Base-by-base conservation (phyloP, 768 basidiomycete genomes). In the Gymnopilus junonius region DNA sequence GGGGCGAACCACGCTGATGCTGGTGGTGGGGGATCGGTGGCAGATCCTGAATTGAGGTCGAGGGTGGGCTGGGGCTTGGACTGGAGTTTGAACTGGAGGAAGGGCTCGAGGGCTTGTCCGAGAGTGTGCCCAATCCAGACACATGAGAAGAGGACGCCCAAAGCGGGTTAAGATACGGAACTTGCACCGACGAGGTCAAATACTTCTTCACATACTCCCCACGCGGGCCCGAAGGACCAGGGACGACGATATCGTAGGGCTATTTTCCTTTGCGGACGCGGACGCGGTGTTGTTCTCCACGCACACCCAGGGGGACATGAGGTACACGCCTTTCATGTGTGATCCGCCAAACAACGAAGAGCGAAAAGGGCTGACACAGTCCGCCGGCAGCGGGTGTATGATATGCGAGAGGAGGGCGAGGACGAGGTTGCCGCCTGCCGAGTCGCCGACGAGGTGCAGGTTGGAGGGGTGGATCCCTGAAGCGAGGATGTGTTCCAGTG, bases 241-340 rank as follows among this genome's bases (percentile, higher is more conserved):
- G 32, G 42, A n/a, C n/a, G 25, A 65, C 11, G 21, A 67, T 51
- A 50, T 67, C 68, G 35, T 57, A 39, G n/a, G n/a, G n/a, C n/a
- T n/a, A n/a, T n/a, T n/a, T n/a, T n/a, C n/a, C n/a, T n/a, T n/a
- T 10, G 27, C 21, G 0, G 17, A 40, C 31, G 11, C 34, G 25
- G 66, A 62, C 1, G 45, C n/a, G 14, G 66, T 31, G 43, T 63
- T 40, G 62, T 65, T 50, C 60, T 65, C 8, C 68, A 68, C 39
- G 70, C 20, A 51, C 29, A 70, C 66, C 74, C 74, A 75, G 3
- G 74, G 76, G 1, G 77, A 79, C 66, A 78, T 70, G 54, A 75
- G 68, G 35, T 66, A 72, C 6, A 64, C 67, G 3, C 74, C 70
- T 11, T 70, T 23, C 20, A 78, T 57, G 3, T n/a, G n/a, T 37